Evolutionary conservation across 2,329 filamentous ascomycete species (phyloP).

Genomic region (Fusarium nurragi): DNA sequence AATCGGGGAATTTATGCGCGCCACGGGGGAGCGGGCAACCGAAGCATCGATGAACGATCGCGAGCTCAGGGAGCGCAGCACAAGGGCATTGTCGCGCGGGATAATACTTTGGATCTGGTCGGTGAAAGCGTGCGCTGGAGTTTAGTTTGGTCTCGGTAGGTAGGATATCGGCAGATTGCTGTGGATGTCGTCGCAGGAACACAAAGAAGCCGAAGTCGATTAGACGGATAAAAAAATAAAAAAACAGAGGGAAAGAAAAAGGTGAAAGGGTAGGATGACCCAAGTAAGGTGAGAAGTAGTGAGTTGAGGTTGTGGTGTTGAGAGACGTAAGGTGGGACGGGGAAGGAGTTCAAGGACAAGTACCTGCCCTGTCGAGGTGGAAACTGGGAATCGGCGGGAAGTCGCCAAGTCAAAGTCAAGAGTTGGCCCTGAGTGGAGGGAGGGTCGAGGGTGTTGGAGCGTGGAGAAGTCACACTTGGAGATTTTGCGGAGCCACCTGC

Average conservation of each 20-base stretch:
- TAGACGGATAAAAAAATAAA: background rate
- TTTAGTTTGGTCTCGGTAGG: constrained; percentile 19
- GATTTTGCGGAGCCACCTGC: constrained; percentile 30
- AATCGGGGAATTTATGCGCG: constrained; percentile 38
- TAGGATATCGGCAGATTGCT: constrained; percentile 24
- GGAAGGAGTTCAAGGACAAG: constrained; percentile 33
- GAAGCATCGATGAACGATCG: constrained; percentile 38
- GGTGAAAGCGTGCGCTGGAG: constrained; percentile 10
- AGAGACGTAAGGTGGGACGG: constrained; percentile 32
- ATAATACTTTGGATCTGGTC: constrained; percentile 18
- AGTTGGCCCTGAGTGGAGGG: constrained; percentile 27
- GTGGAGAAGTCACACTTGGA: constrained; percentile 30
- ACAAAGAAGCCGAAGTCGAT: background rate
- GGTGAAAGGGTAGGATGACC: constrained; percentile 1
- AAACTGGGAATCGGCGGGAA: constrained; percentile 31
- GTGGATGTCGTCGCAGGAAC: constrained; percentile 3
- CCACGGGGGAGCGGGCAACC: constrained; percentile 32
- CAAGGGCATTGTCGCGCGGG: constrained; percentile 35
- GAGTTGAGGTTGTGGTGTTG: constrained; percentile 34
- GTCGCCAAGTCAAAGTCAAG: constrained; percentile 25
- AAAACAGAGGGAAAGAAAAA: background rate
- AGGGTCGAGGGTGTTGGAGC: constrained; percentile 21
- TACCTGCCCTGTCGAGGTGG: constrained; percentile 32
- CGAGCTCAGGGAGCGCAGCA: constrained; percentile 32
- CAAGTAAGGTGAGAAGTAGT: constrained; percentile 16